phyloP scores from a whole-genome alignment of 352 stramenopile genomes.

The Phytophthora citricola region DNA sequence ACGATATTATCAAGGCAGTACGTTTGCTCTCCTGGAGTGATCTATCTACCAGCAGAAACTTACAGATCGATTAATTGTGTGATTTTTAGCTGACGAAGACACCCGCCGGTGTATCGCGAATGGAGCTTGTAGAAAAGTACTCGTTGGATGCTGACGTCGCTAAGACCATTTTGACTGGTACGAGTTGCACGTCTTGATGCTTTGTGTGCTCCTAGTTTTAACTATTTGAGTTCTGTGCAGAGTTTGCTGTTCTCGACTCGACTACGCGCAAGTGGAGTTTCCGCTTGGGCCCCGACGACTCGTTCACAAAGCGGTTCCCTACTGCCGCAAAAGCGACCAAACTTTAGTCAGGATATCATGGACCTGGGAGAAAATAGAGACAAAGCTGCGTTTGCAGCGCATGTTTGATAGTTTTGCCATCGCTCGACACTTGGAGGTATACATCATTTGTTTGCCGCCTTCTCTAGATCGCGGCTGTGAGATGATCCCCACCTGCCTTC shows the following conservation, averaged over 20 bases:
- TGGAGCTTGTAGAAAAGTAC: constrained; percentile 53
- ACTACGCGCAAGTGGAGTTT: constrained; percentile 61
- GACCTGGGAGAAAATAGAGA: constrained; percentile 23
- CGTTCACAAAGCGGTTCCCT: constrained; percentile 60
- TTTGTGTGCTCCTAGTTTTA: constrained; percentile 3
- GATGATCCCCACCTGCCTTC: background rate
- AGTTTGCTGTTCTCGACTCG: constrained; percentile 55
- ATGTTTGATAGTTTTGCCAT: constrained; percentile 13
- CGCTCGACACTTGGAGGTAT: no score
- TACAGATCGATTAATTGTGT: constrained; percentile 1
- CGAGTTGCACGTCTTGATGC: background rate
- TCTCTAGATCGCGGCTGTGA: constrained; percentile 14
- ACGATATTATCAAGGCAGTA: constrained; percentile 67
- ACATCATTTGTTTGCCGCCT: background rate
- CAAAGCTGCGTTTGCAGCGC: constrained; percentile 11
- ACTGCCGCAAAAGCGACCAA: constrained; percentile 56
- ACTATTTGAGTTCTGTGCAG: constrained; percentile 28
- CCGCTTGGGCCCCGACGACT: constrained; percentile 53
- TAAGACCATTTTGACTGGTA: constrained; percentile 62
- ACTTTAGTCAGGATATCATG: constrained; percentile 32
- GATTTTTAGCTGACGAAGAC: constrained; percentile 39
- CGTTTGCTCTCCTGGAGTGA: background rate
- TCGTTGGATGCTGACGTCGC: constrained; percentile 44
- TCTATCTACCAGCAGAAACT: constrained; percentile 6
- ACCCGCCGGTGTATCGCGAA: constrained; percentile 48